Base-by-base conservation (phyloP, 371 early-diverging fungal species). In the Mucor piriformis region DNA sequence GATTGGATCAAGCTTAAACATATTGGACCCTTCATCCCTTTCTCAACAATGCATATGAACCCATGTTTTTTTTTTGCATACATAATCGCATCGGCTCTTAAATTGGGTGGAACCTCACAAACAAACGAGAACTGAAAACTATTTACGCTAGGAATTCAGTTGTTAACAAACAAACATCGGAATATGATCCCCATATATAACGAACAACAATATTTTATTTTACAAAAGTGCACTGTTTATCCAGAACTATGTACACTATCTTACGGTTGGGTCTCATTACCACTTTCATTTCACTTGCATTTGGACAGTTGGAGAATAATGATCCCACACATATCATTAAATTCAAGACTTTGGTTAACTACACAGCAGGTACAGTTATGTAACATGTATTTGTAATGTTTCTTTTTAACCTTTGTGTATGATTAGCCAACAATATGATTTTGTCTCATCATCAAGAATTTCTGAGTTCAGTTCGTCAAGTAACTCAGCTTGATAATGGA, bases 281-380 rank as follows among this genome's bases (percentile, higher is more conserved):
- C 13, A 29, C 54, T 47, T 49, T 54, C n/a, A 34, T 49, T 42
- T 7, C 25, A 12, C 42, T 57, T 32, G 44, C 33, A 3, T 47
- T 37, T 51, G 50, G 47, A 16, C 60, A 56, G 40, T 38, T 50
- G 10, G 55, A 59, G 12, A 49, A 35, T 13, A 44, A 56, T 21
- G 67, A 67, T 7, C 63, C 67, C 16, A 63, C 67, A 6, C 67
- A 67, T 18, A 67, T 67, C 2, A 59, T 67, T 20, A 63, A 59
- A 37, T 67, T 67, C 37, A 67, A 59, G 46, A 34, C 59, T 11
- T 37, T 46, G 27, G 53, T 63, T 7, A 38, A 50, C 16, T 51
- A 34, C 18, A 13, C 25, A 4, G 34, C 47, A 56, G 63, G 67
- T 55, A 62, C 7, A 27, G 21, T 6, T 23, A 44, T 21, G 8